Base-by-base conservation (phyloP, 2,329 filamentous ascomycete species). In the Fonsecaea monophora region DNA sequence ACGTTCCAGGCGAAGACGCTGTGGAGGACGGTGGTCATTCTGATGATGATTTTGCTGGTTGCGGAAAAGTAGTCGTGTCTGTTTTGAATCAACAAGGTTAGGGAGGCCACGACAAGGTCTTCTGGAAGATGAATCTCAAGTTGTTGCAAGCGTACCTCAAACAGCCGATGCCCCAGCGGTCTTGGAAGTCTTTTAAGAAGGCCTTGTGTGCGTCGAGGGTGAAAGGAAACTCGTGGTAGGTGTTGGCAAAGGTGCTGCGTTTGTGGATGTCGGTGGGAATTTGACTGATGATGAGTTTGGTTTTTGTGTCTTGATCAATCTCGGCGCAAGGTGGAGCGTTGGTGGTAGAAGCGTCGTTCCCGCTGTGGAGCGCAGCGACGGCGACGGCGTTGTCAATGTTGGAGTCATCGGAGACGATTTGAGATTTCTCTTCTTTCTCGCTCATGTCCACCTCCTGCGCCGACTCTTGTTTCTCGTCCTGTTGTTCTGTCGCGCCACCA, bases 31-130 rank as follows among this genome's bases (percentile, higher is more conserved):
- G 42, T 48, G 5, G 8, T 12, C 42, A 25, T 48, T 48, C 42
- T 48, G 42, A 48, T 48, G n/a, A 18, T 18, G 42, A 48, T 48
- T 25, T 48, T 48, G 2, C n/a, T n/a, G 4, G 42, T 12, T 9
- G n/a, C 18, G n/a, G 42, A 25, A 25, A 25, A 48, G 42, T 48
- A 48, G n/a, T 48, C 42, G 42, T 48, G 42, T 48, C 42, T 48
- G 7, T 3, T 2, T 6, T 10, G 7, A 4, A 21, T 8, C 9
- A 15, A 25, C 18, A n/a, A 25, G 6, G 42, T 48, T 9, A 48
- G 42, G 18, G 6, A 42, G 40, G 15, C 25, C 25, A 25, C 25
- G 25, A 25, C 25, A 25, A 18, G 13, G n/a, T 5, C 13, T 5
- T 42, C 40, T 42, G 15, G 13, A 42, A 42, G 10, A 18, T 5